phyloP scores from a whole-genome alignment of 2,329 filamentous ascomycete species.

The Fusarium avenaceum region DNA sequence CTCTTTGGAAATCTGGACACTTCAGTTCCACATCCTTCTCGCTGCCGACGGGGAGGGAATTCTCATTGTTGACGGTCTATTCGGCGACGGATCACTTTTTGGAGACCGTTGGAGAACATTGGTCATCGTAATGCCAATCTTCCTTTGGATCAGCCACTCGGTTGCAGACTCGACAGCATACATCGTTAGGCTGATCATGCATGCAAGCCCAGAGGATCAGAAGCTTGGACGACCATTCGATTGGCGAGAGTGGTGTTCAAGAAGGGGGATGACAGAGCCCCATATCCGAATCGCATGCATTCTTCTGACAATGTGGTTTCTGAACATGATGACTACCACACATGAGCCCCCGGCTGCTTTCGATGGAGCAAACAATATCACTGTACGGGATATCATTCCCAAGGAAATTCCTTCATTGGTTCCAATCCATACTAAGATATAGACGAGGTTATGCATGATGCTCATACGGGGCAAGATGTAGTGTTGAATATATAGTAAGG shows the following conservation, averaged over 20 bases:
- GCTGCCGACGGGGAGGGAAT: constrained; percentile 68
- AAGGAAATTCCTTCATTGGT: not conserved
- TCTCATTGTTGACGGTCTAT: constrained; percentile 52
- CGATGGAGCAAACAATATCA: not conserved
- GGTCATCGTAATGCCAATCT: constrained; percentile 43
- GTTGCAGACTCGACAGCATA: constrained; percentile 36
- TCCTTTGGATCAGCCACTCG: constrained; percentile 45
- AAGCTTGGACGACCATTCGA: not conserved
- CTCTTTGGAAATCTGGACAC: constrained; percentile 69
- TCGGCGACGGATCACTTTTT: constrained; percentile 41
- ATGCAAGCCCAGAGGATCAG: not conserved
- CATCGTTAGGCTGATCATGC: constrained; percentile 40
- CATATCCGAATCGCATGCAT: not conserved
- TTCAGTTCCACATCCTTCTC: constrained; percentile 73
- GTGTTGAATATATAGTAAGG: not conserved
- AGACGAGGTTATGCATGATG: too few relatives aligned
- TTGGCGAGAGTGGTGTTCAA: not conserved
- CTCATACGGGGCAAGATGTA: too few relatives aligned
- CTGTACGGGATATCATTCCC: not conserved
- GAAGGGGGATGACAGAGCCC: not conserved
- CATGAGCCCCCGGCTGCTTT: not conserved
- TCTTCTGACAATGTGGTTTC: not conserved
- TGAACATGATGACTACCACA: not conserved
- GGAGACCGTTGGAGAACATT: constrained; percentile 47
- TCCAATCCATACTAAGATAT: not conserved